Conservation (phyloP, 169 alveolate genomes). For the Prorocentrum cordatum region DNA sequence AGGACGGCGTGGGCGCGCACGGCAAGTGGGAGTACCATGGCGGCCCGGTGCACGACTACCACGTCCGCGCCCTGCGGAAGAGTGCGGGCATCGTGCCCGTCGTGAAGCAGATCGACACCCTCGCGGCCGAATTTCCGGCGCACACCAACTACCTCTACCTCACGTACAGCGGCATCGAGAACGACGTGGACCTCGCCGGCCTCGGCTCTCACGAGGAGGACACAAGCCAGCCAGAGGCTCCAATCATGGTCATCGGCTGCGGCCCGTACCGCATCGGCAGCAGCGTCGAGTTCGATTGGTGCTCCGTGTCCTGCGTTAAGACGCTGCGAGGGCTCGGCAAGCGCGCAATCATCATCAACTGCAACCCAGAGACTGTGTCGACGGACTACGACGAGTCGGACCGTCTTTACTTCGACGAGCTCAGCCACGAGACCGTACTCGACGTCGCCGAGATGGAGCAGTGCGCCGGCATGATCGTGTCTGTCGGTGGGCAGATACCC, state of each 20-base stretch:
- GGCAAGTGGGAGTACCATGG: conserved; percentile 38
- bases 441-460: conserved; percentile 34
- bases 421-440: conserved; percentile 27
- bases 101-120: conserved; percentile 82
- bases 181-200: conserved; percentile 41
- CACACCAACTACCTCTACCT: conserved; percentile 81
- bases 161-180: conserved; percentile 79
- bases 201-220: too few species aligned
- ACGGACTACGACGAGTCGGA: conserved; percentile 85
- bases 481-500: conserved; percentile 86
- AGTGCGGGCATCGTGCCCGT: conserved; percentile 72
- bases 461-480: conserved; percentile 33
- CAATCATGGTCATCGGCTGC: conserved; percentile 80
- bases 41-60: conserved; percentile 35
- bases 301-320: conserved; percentile 80
- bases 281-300: conserved; percentile 86
- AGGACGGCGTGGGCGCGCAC: too few species aligned
- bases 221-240: neutral
- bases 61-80: conserved; percentile 28
- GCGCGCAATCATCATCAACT: conserved; percentile 77
- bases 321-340: conserved; percentile 76
- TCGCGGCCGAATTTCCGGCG: conserved; percentile 86
- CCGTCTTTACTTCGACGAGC: conserved; percentile 66
- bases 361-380: conserved; percentile 87
- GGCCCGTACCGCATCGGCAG: conserved; percentile 84